phyloP scores from a whole-genome alignment of 257 asterid species.

The Mentha longifolia region DNA sequence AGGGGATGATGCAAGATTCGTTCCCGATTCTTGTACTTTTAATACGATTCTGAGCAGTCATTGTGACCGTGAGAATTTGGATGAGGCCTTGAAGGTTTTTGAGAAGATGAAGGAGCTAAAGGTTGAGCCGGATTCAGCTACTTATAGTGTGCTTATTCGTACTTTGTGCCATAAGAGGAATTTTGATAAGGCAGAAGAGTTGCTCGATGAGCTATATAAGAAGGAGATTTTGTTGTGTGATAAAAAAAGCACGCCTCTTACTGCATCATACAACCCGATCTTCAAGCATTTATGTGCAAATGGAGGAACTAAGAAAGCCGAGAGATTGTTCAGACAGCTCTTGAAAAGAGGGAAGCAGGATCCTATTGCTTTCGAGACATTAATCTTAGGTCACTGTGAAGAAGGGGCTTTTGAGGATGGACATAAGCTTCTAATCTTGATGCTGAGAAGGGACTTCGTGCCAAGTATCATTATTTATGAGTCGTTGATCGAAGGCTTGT shows the following conservation, averaged over 20 bases:
- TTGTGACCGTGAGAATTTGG: slow-evolving; percentile 53
- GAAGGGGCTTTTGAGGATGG: slow-evolving; percentile 65
- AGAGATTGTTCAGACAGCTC: slow-evolving; percentile 70
- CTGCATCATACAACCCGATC: slow-evolving; percentile 75
- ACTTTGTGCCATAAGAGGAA: slow-evolving; percentile 50
- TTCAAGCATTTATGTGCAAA: slow-evolving; percentile 61
- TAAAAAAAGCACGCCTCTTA: slow-evolving; percentile 58
- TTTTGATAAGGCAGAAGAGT: slow-evolving; percentile 60
- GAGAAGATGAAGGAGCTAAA: slow-evolving; percentile 67
- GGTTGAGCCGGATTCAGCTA: slow-evolving; percentile 67
- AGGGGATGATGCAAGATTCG: slow-evolving; percentile 47
- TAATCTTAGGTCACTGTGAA: slow-evolving; percentile 74
- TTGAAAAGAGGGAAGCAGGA: slow-evolving; percentile 76
- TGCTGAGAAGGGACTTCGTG: slow-evolving; percentile 70
- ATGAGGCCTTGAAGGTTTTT: slow-evolving; percentile 57
- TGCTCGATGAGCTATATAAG: slow-evolving; percentile 60
- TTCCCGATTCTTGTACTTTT: slow-evolving; percentile 78
- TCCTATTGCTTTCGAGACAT: slow-evolving; percentile 65
- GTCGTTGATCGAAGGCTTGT: slow-evolving; percentile 61
- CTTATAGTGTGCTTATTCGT: slow-evolving; percentile 66
- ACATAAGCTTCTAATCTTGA: slow-evolving; percentile 60
- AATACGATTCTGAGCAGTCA: slow-evolving; percentile 71
- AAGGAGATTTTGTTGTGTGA: slow-evolving; percentile 53
- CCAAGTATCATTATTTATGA: slow-evolving; percentile 59
- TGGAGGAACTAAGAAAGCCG: slow-evolving; percentile 74